A percentile compares a stretch with the other conserved stretches of the same genome.
These are phyloP conservation scores for Collybia sordida DNA, from an alignment of 768 basidiomycete species.

Conservation along the genomic window DNA sequence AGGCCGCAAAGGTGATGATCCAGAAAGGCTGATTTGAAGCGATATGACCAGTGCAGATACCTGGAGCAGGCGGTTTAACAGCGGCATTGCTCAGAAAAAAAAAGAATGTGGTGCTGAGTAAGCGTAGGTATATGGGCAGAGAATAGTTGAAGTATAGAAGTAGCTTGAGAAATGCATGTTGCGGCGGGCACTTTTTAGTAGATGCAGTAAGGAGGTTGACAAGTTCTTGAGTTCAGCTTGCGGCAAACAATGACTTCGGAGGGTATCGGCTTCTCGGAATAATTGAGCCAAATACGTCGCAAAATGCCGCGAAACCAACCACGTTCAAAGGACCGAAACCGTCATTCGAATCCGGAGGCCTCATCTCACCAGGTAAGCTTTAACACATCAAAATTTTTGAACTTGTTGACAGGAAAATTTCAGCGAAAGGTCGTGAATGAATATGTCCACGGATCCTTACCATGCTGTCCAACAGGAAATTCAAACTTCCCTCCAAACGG, in stretches of 20 bases:
- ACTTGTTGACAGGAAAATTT: not conserved
- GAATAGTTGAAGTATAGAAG: not conserved
- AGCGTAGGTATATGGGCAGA: constrained; percentile 3
- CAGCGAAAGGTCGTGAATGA: no score
- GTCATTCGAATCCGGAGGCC: no score
- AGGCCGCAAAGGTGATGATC: not conserved
- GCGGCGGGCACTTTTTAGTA: not conserved
- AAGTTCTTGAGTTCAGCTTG: no score
- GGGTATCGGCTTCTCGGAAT: no score
- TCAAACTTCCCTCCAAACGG: constrained; percentile 69
- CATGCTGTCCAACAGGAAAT: constrained; percentile 86
- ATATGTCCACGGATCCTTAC: constrained; percentile 81
- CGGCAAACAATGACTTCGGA: no score
- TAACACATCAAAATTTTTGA: no score
- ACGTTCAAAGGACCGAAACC: no score
- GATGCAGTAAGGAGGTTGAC: not conserved
- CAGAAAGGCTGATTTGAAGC: not conserved
- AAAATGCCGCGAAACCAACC: no score
- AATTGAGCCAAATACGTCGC: no score
- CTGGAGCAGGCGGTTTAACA: no score
- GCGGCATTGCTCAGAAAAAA: no score
- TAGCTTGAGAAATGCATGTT: not conserved
- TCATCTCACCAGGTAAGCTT: no score
- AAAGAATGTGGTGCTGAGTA: constrained; percentile 16
- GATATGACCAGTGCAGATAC: not conserved